Evolutionary conservation across 371 early-diverging fungal genomes (phyloP).

Genomic region (Phascolomyces articulosus): DNA sequence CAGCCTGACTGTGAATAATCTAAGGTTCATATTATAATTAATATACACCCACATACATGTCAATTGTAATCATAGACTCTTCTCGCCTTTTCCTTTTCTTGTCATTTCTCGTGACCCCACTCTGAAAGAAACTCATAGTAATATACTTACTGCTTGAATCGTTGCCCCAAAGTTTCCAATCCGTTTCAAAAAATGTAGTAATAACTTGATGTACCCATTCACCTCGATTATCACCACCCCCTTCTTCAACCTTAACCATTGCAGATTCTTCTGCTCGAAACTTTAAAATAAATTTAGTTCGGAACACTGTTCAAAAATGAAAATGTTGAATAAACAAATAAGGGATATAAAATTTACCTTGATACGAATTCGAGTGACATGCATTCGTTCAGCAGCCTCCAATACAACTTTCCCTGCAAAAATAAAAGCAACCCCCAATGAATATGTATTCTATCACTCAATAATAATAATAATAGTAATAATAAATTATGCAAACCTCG

Average conservation of each 20-base stretch:
- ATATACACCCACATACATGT: neutral
- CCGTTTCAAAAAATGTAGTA: conserved; percentile 50
- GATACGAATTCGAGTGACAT: conserved; percentile 46
- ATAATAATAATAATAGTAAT: neutral
- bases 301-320: too few relatives aligned
- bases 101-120: neutral
- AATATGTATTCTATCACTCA: too few relatives aligned
- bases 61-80: too few relatives aligned
- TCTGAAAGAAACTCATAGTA: neutral
- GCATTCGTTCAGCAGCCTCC: conserved; percentile 31
- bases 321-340: neutral
- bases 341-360: conserved; percentile 29
- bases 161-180: conserved; percentile 51
- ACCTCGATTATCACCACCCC: conserved; percentile 31
- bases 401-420: conserved; percentile 35
- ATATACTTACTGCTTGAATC: conserved; percentile 42
- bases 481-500: conserved; percentile 27
- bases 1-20: conserved; percentile 54
- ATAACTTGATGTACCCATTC: conserved; percentile 48
- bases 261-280: conserved; percentile 56
- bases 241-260: conserved; percentile 50
- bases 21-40: neutral
- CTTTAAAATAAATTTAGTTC: conserved; percentile 24
- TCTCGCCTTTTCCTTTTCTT: neutral
- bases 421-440: too few relatives aligned